A percentile compares a stretch with the other conserved stretches of the same genome.
phyloP scores from a whole-genome alignment of 139 green algal species.

The Chlamydomonas asymmetrica region DNA sequence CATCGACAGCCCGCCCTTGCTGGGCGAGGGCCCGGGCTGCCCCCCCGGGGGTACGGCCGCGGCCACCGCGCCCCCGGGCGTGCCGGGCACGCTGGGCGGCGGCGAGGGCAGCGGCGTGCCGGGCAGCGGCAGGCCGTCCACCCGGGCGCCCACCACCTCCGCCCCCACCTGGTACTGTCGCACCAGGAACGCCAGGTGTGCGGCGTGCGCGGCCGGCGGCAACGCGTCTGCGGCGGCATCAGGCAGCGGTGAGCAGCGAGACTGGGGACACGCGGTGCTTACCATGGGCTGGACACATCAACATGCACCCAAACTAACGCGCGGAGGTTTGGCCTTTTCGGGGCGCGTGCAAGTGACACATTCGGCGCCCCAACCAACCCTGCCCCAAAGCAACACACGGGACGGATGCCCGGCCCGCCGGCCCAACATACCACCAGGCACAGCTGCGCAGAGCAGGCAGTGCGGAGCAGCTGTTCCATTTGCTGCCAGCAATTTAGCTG shows the following conservation, averaged over 20 bases:
- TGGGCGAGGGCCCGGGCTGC: too few relatives aligned
- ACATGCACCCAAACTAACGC: too few relatives aligned
- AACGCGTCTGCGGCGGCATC: slow-evolving; percentile 22
- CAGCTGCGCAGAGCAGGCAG: too few relatives aligned
- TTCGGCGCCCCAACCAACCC: not conserved
- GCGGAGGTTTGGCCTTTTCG: too few relatives aligned
- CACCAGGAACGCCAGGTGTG: slow-evolving; percentile 46
- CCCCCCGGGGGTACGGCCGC: slow-evolving; percentile 1
- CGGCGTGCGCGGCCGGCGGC: slow-evolving; percentile 15
- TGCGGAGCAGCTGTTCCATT: too few relatives aligned
- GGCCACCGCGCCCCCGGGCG: not conserved
- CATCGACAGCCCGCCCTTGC: not conserved
- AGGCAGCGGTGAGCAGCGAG: too few relatives aligned
- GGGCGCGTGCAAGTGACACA: too few relatives aligned
- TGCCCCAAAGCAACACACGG: not conserved
- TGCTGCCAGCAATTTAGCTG: too few relatives aligned
- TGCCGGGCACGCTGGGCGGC: not conserved
- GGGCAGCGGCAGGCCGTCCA: slow-evolving; percentile 25
- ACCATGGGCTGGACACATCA: too few relatives aligned
- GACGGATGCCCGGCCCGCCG: too few relatives aligned
- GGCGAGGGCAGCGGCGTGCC: not conserved
- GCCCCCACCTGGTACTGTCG: slow-evolving; percentile 49
- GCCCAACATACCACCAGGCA: too few relatives aligned
- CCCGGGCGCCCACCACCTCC: slow-evolving; percentile 40
- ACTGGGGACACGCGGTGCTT: too few relatives aligned